phyloP scores from a whole-genome alignment of 2,329 filamentous ascomycete species.

The Fusarium nematophilum region DNA sequence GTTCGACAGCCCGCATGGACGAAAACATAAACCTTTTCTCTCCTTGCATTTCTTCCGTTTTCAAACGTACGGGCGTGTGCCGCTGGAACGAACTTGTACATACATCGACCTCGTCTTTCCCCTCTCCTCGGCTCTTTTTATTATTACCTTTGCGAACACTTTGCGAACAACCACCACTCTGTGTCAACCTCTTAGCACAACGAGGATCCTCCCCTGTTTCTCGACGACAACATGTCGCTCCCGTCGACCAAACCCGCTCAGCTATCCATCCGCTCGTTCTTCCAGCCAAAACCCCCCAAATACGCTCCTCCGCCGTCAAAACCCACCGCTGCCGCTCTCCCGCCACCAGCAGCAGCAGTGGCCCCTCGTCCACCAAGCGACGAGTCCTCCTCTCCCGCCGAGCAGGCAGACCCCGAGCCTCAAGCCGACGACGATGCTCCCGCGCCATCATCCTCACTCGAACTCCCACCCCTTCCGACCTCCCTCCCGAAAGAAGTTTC shows the following conservation, averaged over 20 bases:
- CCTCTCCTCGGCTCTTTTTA: slow-evolving; percentile 3
- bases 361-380: slow-evolving; percentile 44
- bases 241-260: slow-evolving; percentile 56
- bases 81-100: slow-evolving; percentile 11
- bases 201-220: neutral
- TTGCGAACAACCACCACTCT: no score
- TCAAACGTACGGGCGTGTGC: no score
- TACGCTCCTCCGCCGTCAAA: slow-evolving; percentile 50
- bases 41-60: slow-evolving; percentile 1
- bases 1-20: slow-evolving; percentile 22
- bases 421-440: slow-evolving; percentile 14
- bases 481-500: slow-evolving; percentile 59
- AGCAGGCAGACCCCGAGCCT: neutral
- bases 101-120: slow-evolving; percentile 6
- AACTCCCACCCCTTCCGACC: slow-evolving; percentile 47
- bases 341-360: slow-evolving; percentile 36
- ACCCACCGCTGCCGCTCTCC: slow-evolving; percentile 34
- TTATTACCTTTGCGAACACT: no score
- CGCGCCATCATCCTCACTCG: slow-evolving; percentile 19
- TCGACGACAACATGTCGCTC: slow-evolving; percentile 51
- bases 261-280: slow-evolving; percentile 72
- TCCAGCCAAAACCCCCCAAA: slow-evolving; percentile 59
- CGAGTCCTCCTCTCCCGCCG: slow-evolving; percentile 36
- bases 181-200: neutral
- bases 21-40: slow-evolving; percentile 22